A percentile compares a stretch with the other conserved stretches of the same genome.
Evolutionary conservation across 2,329 filamentous ascomycete species (phyloP).

Genomic region (Dothideomycetes sp.): DNA sequence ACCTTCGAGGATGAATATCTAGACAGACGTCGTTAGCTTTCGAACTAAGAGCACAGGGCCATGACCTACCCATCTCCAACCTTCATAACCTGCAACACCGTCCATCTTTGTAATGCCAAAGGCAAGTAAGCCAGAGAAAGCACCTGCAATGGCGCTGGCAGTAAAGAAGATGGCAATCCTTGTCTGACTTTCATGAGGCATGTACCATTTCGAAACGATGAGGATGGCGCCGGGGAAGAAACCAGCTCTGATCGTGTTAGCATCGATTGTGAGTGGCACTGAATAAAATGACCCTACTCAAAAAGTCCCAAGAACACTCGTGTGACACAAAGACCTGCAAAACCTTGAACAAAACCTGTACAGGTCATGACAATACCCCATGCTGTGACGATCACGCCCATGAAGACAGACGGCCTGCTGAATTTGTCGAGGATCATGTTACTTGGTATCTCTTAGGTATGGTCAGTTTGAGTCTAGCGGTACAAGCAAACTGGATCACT

Average conservation of each 20-base stretch:
- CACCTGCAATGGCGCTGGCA: conserved; percentile 18
- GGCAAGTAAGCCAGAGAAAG: conserved; percentile 20
- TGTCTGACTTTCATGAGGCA: conserved; percentile 15
- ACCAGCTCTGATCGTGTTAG: conserved; percentile 19
- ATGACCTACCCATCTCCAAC: conserved; percentile 44
- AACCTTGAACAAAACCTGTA: conserved; percentile 40
- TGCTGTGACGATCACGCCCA: conserved; percentile 28
- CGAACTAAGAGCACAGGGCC: conserved; percentile 60
- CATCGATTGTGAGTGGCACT: background rate
- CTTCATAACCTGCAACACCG: conserved; percentile 32
- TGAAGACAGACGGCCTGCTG: conserved; percentile 38
- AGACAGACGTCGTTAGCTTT: conserved; percentile 47
- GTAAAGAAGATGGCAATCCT: conserved; percentile 20
- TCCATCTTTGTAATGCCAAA: conserved; percentile 31
- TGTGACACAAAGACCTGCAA: conserved; percentile 36
- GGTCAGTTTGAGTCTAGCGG: conserved; percentile 33
- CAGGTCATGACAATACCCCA: conserved; percentile 38
- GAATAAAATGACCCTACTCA: conserved; percentile 30
- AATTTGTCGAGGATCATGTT: conserved; percentile 74
- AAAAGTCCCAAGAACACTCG: conserved; percentile 56
- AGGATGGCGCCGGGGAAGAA: conserved; percentile 59
- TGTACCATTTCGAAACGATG: conserved; percentile 13
- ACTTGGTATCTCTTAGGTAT: conserved; percentile 47
- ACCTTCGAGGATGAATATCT: conserved; percentile 48
- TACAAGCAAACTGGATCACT: conserved; percentile 37